phyloP scores from a whole-genome alignment of 345 rosid species.

The Salix viminalis region DNA sequence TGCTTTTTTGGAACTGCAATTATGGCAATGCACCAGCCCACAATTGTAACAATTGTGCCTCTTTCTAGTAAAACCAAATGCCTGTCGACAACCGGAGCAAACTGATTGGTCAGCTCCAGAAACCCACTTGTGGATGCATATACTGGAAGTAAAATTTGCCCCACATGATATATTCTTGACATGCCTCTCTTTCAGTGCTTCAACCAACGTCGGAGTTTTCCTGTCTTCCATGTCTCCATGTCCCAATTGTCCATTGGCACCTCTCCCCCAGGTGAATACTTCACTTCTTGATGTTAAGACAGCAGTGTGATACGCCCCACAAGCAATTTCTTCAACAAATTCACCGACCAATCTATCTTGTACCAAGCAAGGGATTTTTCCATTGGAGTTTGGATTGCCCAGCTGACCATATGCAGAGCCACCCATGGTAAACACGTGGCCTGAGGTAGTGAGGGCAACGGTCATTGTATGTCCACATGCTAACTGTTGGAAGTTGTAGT shows the following conservation, averaged over 20 bases:
- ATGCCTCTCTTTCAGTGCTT: conserved; percentile 74
- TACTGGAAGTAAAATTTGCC: conserved; percentile 79
- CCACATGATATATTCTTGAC: conserved; percentile 93
- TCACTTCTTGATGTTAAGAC: conserved; percentile 88
- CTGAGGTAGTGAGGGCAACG: conserved; percentile 87
- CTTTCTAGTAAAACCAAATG: conserved; percentile 92
- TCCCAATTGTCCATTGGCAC: conserved; percentile 82
- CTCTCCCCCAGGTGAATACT: conserved; percentile 95
- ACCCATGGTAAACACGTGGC: conserved; percentile 92
- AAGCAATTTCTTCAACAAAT: conserved; percentile 86
- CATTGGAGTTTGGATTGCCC: conserved; percentile 62
- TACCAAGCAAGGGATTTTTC: conserved; percentile 69
- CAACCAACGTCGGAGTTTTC: conserved; percentile 69
- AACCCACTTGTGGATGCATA: conserved; percentile 95
- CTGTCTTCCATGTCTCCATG: conserved; percentile 83
- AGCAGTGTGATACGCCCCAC: conserved; percentile 85
- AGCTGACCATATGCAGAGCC: conserved; percentile 70
- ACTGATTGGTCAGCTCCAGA: conserved; percentile 90
- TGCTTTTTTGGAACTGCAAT: conserved; percentile 94
- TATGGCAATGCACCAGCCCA: conserved; percentile 90
- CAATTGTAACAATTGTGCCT: conserved; percentile 93
- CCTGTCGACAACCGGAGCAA: conserved; percentile 88
- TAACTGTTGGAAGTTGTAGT: conserved; percentile 84
- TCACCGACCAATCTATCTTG: conserved; percentile 88
- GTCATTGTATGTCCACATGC: conserved; percentile 87